Evolutionary conservation across 225 moss, liverwort and hornwort genomes (phyloP).

Genomic region (Bryum argenteum): DNA sequence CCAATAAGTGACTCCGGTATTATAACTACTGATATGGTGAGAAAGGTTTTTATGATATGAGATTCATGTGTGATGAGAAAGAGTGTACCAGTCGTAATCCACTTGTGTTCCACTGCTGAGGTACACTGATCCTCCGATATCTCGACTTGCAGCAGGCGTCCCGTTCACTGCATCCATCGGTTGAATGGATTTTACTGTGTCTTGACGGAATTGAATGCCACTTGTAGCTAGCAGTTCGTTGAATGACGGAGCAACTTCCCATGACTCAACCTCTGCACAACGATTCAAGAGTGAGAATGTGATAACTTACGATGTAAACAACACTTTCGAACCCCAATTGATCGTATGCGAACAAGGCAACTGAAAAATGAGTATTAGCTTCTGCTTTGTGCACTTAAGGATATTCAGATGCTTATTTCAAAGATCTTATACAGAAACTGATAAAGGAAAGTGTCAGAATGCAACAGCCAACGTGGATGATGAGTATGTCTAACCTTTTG

Average conservation of each 20-base stretch:
- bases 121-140: slow-evolving; percentile 78
- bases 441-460: slow-evolving; percentile 15
- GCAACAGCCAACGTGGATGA: background rate
- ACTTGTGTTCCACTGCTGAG: slow-evolving; percentile 82
- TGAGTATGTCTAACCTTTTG: slow-evolving; percentile 61
- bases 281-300: background rate
- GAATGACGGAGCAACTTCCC: slow-evolving; percentile 96
- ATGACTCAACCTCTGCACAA: slow-evolving; percentile 85
- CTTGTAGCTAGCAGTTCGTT: slow-evolving; percentile 74
- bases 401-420: no score
- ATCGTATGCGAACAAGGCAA: no score
- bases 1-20: slow-evolving; percentile 40
- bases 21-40: slow-evolving; percentile 24
- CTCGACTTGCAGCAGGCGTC: slow-evolving; percentile 55
- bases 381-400: no score
- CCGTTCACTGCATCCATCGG: slow-evolving; percentile 64
- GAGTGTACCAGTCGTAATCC: slow-evolving; percentile 84
- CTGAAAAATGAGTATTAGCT: no score
- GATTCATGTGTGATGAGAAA: background rate
- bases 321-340: no score
- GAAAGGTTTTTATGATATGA: background rate
- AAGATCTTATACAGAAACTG: background rate
- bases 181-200: slow-evolving; percentile 71
- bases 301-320: no score
- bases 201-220: slow-evolving; percentile 68